Base-by-base conservation (phyloP, 1,284 basidiomycete species). In the Pseudozyma flocculosa region DNA sequence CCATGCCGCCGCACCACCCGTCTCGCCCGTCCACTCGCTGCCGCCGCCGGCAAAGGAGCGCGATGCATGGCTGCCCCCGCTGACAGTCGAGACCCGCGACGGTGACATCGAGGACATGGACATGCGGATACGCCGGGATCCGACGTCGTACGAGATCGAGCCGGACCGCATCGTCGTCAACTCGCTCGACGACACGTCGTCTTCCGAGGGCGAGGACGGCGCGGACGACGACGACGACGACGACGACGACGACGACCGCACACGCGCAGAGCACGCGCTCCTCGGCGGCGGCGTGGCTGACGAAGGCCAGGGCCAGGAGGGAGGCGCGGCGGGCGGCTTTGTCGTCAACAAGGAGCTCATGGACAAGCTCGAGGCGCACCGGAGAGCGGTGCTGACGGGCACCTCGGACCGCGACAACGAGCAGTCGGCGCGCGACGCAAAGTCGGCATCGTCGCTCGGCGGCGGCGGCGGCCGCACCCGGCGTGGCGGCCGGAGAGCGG, bases 311-410 rank as follows among this genome's bases (percentile, higher is more conserved):
- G 37, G 17, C 17, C 37, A n/a, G 5, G 37, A 13, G 4, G 56
- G 49, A 21, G 43, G 44, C 14, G 17, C 37, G 0, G 50, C n/a
- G 11, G 17, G 45, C 39, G 58, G 50, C n/a, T 65, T 56, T 51
- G 45, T 65, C 46, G 60, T 65, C 54, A 71, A 62, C 51, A 61
- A 60, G 42, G 66, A 68, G 48, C 65, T 69, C 38, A 66, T 71
- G 44, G 54, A 64, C 42, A 71, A 69, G 51, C 60, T 71, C 23
- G 60, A 65, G 50, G 62, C 62, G 21, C 62, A 65, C 37, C 53
- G 62, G 29, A 43, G 62, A 18, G 57, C 57, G 5, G 58, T 65
- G 10, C 36, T 65, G 18, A 65, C 62, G 18, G 62, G 62, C 4
- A 64, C 61, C 1, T 64, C 61, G 21, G 56, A 64, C 38, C 53